These are phyloP conservation scores for Saxispiralis lemnorum DNA, from an alignment of 495 filamentous ascomycete species.

Conservation along the genomic window DNA sequence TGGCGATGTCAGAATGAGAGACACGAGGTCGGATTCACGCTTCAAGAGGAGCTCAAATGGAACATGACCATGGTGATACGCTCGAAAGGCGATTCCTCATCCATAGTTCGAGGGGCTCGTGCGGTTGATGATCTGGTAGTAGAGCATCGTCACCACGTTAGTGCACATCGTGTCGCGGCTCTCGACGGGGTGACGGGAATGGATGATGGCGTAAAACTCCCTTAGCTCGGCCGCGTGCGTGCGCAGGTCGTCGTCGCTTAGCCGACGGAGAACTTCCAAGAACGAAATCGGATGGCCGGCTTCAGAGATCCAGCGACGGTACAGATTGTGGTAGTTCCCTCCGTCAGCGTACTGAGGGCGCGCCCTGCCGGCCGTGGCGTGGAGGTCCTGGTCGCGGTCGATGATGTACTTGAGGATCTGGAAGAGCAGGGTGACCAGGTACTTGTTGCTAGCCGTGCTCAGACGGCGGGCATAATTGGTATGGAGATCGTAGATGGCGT, in stretches of 20 bases:
- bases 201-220: no score
- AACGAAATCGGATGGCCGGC: constrained; percentile 1
- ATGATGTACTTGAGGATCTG: constrained; percentile 1
- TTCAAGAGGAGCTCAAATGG: no score
- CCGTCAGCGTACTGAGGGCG: constrained; percentile 6
- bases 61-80: no score
- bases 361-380: not conserved
- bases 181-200: no score
- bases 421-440: constrained; percentile 3
- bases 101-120: no score
- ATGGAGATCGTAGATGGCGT: constrained; percentile 3
- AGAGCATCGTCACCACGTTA: no score
- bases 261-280: not conserved
- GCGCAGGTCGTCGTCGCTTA: not conserved
- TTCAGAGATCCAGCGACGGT: constrained; percentile 2
- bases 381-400: constrained; percentile 3
- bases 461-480: not conserved
- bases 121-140: no score
- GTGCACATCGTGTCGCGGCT: no score
- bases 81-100: no score
- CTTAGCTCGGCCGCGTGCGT: no score
- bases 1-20: no score
- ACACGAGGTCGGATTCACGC: no score
- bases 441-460: not conserved
- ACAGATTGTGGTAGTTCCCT: constrained; percentile 1